phyloP scores from a whole-genome alignment of 176 grass and related monocot genomes.

The Oropetium thomaeum region DNA sequence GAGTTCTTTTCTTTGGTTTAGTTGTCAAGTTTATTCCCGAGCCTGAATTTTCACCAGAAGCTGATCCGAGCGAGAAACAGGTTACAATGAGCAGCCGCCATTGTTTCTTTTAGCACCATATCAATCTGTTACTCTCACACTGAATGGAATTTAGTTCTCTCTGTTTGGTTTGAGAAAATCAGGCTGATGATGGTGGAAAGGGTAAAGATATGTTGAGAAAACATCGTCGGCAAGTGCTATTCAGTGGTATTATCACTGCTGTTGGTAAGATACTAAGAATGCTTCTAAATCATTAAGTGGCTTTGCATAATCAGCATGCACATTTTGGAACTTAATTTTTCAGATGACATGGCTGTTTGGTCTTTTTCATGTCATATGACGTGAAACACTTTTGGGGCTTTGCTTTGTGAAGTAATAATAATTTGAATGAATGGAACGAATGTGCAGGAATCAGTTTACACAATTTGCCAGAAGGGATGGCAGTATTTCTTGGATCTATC shows the following conservation, averaged over 20 bases:
- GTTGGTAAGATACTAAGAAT: constrained; percentile 61
- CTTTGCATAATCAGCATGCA: not conserved
- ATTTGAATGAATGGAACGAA: constrained; percentile 30
- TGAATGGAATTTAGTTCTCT: constrained; percentile 39
- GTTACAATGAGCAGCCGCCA: constrained; percentile 30
- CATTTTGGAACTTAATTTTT: not conserved
- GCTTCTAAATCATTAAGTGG: constrained; percentile 3
- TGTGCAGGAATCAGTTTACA: constrained; percentile 87
- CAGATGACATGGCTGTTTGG: not conserved
- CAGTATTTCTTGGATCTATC: constrained; percentile 88
- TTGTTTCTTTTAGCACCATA: constrained; percentile 19
- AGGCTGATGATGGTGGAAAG: constrained; percentile 68
- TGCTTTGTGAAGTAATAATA: constrained; percentile 8
- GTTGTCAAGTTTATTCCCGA: constrained; percentile 93
- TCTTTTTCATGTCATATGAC: constrained; percentile 1
- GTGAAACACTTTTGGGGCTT: not conserved
- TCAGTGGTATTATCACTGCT: constrained; percentile 95
- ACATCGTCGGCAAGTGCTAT: constrained; percentile 79
- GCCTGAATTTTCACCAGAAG: constrained; percentile 50
- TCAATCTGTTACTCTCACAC: not conserved
- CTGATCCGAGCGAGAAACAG: constrained; percentile 50
- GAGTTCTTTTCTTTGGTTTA: constrained; percentile 85
- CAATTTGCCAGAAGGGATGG: constrained; percentile 95
- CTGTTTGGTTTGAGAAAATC: constrained; percentile 46
- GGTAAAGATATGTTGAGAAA: constrained; percentile 92